Evolutionary conservation across 73 alveolate species (phyloP).

Genomic region (Blepharisma stoltei): DNA sequence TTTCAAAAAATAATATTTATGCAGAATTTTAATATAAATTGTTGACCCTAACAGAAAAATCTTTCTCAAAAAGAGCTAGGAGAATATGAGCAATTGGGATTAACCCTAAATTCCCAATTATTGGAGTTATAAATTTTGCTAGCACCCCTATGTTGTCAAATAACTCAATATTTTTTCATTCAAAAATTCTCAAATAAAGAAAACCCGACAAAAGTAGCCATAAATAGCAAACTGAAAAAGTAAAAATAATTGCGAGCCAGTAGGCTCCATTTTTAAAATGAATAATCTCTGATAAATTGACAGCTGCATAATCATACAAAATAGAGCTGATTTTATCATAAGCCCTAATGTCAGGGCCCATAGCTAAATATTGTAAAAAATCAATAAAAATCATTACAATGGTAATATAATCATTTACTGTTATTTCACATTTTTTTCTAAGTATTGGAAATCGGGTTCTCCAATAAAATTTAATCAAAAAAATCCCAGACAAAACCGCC

Average conservation of each 20-base stretch:
- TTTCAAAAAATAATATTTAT: no score
- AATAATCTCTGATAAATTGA: background rate
- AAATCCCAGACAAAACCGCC: background rate
- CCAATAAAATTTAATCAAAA: background rate
- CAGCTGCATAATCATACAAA: background rate
- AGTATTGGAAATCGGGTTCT: background rate
- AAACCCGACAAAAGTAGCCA: background rate
- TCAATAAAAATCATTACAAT: conserved; percentile 1
- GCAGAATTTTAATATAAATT: no score
- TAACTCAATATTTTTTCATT: background rate
- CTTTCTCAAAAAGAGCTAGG: no score
- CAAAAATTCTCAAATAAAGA: background rate
- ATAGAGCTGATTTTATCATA: background rate
- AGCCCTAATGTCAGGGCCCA: conserved; percentile 22
- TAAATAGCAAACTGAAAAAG: background rate
- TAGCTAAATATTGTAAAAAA: conserved; percentile 10
- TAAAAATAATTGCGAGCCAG: background rate
- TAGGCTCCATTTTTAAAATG: background rate
- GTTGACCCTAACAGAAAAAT: no score
- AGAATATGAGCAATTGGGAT: background rate
- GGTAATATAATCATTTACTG: background rate
- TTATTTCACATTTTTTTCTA: background rate
- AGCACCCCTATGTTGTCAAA: background rate
- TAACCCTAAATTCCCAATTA: background rate
- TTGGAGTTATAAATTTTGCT: background rate